Percentiles rank a stretch among this genome's conserved stretches.
Evolutionary conservation across 2,329 filamentous ascomycete genomes (phyloP).

Genomic region (Exophiala mesophila): DNA sequence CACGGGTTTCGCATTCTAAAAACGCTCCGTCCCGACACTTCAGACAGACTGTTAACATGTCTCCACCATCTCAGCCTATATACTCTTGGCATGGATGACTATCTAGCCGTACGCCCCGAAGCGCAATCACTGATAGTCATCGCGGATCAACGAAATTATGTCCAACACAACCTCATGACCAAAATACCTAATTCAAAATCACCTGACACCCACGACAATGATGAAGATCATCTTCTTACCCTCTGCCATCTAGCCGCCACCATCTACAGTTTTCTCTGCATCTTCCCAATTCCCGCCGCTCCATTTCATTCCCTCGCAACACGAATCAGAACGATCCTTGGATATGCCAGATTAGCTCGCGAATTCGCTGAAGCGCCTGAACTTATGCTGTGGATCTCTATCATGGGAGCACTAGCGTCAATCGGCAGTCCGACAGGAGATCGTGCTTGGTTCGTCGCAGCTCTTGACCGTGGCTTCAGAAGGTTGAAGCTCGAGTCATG

Average conservation of each 20-base stretch:
- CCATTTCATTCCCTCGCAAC: conserved; percentile 5
- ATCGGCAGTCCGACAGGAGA: conserved; percentile 25
- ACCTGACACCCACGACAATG: neutral
- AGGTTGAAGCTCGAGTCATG: conserved; percentile 9
- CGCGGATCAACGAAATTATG: conserved; percentile 36
- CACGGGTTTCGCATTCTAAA: conserved; percentile 4
- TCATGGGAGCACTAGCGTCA: conserved; percentile 36
- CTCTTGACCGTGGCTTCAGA: conserved; percentile 10
- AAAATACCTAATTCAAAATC: neutral
- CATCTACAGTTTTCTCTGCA: conserved; percentile 35
- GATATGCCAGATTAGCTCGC: neutral
- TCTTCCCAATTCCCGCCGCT: conserved; percentile 35
- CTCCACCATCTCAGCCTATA: conserved; percentile 4
- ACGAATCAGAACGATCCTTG: conserved; percentile 3
- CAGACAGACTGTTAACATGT: neutral
- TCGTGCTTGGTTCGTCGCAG: conserved; percentile 32
- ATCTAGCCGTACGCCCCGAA: conserved; percentile 7
- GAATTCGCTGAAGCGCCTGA: conserved; percentile 9
- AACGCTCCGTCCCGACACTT: conserved; percentile 1
- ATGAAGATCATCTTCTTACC: conserved; percentile 24
- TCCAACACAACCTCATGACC: conserved; percentile 33
- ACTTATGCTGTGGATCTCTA: conserved; percentile 34
- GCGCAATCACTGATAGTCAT: conserved; percentile 15
- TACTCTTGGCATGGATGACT: conserved; percentile 10
- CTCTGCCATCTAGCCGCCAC: conserved; percentile 31